Base-by-base conservation (phyloP, 345 rosid species). In the Schrenkiella parvula region DNA sequence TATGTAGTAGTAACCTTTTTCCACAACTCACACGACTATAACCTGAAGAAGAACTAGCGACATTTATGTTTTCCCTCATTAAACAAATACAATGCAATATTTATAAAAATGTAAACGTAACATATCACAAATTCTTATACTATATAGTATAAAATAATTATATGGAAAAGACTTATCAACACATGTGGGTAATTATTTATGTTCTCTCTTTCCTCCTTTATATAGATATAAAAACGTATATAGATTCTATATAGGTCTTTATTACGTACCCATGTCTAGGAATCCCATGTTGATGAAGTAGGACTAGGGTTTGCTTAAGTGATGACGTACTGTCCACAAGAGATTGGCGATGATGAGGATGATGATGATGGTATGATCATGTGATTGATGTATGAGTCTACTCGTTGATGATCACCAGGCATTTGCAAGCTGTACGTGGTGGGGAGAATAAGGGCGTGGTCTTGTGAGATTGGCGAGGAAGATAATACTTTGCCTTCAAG, bases 361-460 rank as follows among this genome's bases (percentile, higher is more conserved):
- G 88, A 79, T 2, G 87, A 79, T 31, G 82, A 80, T 66, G 87
- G 83, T 67, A 84, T 76, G 68, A 84, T 74, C 82, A 87, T 85
- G 53, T 85, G 81, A 71, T 90, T 87, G 53, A 84, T 80, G 78
- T 78, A 84, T 69, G 79, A 69, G 29, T 83, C 92, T 79, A 81
- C 73, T 56, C 77, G 89, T 48, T 75, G 52, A 18, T 56, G 39
- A 41, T 48, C 58, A 19, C 48, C 35, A 39, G 70, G 56, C 68
- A 75, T 48, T 32, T 80, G 78, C 60, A 59, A 62, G 37, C 66
- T 81, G 53, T 64, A 75, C 47, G 80, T 70, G 13, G 80, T 72
- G 18, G 79, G 91, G 64, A 73, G 23, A 64, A 47, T 26, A 66
- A 61, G 61, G 31, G 68, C 64, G 13, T 59, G 79, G 14, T 61